Conservation (phyloP, 2,329 filamentous ascomycete species). For the Talaromyces pinophilus region DNA sequence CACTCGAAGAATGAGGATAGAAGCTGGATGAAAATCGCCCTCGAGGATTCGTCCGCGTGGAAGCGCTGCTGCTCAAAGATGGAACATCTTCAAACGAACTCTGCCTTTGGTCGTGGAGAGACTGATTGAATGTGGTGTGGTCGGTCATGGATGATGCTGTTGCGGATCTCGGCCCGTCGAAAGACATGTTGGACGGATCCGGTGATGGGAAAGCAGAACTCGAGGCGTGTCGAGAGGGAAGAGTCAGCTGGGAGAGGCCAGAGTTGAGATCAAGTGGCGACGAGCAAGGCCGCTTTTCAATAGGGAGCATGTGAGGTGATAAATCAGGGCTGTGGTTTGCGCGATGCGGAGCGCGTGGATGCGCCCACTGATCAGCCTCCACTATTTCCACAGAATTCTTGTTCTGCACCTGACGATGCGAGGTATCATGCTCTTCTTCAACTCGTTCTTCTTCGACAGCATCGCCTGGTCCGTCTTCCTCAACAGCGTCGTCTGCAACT, state of each 20-base stretch:
- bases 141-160: constrained; percentile 47
- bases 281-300: constrained; percentile 45
- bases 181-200: constrained; percentile 43
- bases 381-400: constrained; percentile 35
- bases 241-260: constrained; percentile 43
- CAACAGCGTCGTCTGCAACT: constrained; percentile 21
- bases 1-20: constrained; percentile 44
- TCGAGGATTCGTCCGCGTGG: constrained; percentile 48
- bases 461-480: constrained; percentile 23
- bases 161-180: constrained; percentile 46
- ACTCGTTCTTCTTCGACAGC: constrained; percentile 11
- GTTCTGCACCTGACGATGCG: constrained; percentile 20
- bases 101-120: constrained; percentile 41
- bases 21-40: constrained; percentile 48
- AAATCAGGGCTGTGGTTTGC: constrained; percentile 38
- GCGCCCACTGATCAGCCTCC: constrained; percentile 34
- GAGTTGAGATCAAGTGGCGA: constrained; percentile 44
- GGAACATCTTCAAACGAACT: constrained; percentile 53
- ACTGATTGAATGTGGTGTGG: constrained; percentile 40
- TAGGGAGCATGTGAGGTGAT: constrained; percentile 39
- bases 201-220: constrained; percentile 51
- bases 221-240: constrained; percentile 40
- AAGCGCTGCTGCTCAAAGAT: constrained; percentile 53
- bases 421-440: neutral
- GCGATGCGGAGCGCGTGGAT: constrained; percentile 25